Base-by-base conservation (phyloP, 805 yeast genomes). In the Monosporozyma aerobia region DNA sequence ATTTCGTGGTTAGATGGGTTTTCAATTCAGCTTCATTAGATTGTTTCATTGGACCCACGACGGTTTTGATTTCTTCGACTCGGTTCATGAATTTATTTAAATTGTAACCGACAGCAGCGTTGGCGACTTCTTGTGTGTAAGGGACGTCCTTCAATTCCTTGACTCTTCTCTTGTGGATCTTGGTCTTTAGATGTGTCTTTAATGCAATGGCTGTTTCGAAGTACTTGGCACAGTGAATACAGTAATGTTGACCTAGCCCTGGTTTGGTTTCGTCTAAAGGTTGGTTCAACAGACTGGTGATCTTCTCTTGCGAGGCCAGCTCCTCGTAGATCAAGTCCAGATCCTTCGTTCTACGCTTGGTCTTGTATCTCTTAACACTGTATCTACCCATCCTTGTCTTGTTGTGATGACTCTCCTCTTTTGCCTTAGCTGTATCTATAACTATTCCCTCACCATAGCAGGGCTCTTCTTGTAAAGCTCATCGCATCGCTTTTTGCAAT, bases 171-270 rank as follows among this genome's bases (percentile, higher is more conserved):
- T 86, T 90, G 70, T 94, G 99, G 7, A 82, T 77, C 63, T 90
- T 90, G 3, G 85, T 76, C 60, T 81, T 80, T 56, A 77, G 71
- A 71, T 94, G 99, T 13, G 83, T 76, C 55, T 80, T 81, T 52
- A 87, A 74, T 7, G 95, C 85, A 33, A 70, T 67, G 46, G 85
- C 89, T 53, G 83, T 82, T 66, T 90, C 97, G 63, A 82, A 89
- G 69, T 94, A 89, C 66, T 85, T 87, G 48, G 95, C 95, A 75
- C 99, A 94, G 57, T 90, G 96, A 51, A 94, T 77, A 70, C 98
- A 94, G 69, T 88, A 94, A 69, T 80, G 85, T 70, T 94, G 98
- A 14, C 97, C 99, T 58, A 94, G 72, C 1, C 99, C 99, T 0
- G 97, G 90, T 64, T 85, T 84, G 45, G 82, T 80, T 71, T 92